A percentile compares a stretch with the other conserved stretches of the same genome.
These are phyloP conservation scores for Trichoderma koningiopsis DNA, from an alignment of 2,329 filamentous ascomycete genomes.

Conservation along the genomic window DNA sequence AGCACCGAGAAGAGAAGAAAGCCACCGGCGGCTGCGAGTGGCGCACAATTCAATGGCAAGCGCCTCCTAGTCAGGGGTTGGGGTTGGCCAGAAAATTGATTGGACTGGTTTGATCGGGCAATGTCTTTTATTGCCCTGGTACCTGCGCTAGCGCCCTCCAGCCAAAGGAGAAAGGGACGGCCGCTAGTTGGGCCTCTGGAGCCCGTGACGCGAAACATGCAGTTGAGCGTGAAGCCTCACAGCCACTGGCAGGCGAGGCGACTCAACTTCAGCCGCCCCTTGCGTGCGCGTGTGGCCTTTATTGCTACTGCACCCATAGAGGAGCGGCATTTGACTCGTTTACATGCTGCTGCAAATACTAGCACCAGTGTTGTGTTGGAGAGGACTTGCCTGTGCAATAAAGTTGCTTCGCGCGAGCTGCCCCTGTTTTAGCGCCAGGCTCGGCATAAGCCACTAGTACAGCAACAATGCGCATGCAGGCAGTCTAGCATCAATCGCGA, in stretches of 20 bases:
- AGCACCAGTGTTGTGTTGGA: not conserved
- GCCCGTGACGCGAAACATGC: slow-evolving; percentile 13
- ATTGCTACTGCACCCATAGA: not conserved
- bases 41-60: slow-evolving; percentile 9
- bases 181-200: slow-evolving; percentile 2
- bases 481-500: not conserved
- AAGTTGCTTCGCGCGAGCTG: not conserved
- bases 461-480: slow-evolving; percentile 6
- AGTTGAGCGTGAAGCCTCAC: not conserved
- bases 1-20: not conserved
- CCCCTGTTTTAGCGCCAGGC: slow-evolving; percentile 14
- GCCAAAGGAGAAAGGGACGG: not conserved
- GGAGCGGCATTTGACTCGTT: not conserved
- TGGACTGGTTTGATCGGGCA: too few species aligned
- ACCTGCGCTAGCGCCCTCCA: slow-evolving; percentile 22
- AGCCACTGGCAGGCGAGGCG: not conserved
- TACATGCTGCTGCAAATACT: not conserved
- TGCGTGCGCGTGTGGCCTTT: not conserved
- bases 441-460: slow-evolving; percentile 8
- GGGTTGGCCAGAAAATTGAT: not conserved
- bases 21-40: not conserved
- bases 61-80: slow-evolving; percentile 3
- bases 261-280: slow-evolving; percentile 13
- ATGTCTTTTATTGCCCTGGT: slow-evolving; percentile 6
- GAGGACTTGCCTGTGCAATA: not conserved